phyloP scores from a whole-genome alignment of 164 flowering plant species.

The Kalanchoe fedtschenkoi region DNA sequence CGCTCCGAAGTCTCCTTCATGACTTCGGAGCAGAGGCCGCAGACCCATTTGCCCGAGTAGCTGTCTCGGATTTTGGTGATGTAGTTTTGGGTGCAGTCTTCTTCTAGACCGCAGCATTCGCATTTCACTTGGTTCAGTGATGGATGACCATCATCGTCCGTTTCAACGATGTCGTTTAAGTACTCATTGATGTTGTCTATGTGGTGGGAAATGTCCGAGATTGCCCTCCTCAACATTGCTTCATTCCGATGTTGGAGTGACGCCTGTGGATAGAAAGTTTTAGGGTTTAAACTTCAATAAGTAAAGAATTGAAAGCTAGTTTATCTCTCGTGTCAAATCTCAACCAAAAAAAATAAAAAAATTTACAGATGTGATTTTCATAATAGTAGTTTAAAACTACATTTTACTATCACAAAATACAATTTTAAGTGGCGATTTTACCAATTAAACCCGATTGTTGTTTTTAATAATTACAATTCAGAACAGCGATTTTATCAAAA shows the following conservation, averaged over 20 bases:
- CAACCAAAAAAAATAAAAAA: not conserved
- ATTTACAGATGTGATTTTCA: no score
- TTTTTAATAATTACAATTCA: no score
- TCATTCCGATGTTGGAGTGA: slow-evolving; percentile 14
- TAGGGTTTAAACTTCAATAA: no score
- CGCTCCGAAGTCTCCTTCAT: slow-evolving; percentile 29
- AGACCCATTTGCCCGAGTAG: slow-evolving; percentile 45
- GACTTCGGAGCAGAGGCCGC: slow-evolving; percentile 58
- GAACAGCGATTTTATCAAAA: no score
- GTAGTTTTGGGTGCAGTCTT: slow-evolving; percentile 48
- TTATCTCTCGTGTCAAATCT: no score
- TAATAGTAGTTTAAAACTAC: no score
- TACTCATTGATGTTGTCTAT: slow-evolving; percentile 9
- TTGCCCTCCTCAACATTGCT: slow-evolving; percentile 24
- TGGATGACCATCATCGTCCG: slow-evolving; percentile 8
- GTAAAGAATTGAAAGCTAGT: not conserved
- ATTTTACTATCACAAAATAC: no score
- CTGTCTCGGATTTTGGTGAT: slow-evolving; percentile 20
- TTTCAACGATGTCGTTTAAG: not conserved
- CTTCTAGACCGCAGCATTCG: slow-evolving; percentile 48
- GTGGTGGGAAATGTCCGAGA: slow-evolving; percentile 26
- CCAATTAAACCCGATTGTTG: no score
- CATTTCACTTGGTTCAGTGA: slow-evolving; percentile 29
- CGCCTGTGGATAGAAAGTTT: not conserved
- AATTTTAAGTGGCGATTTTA: no score